Conservation (phyloP, 2,329 filamentous ascomycete species). For the Aspergillus thermomutatus region DNA sequence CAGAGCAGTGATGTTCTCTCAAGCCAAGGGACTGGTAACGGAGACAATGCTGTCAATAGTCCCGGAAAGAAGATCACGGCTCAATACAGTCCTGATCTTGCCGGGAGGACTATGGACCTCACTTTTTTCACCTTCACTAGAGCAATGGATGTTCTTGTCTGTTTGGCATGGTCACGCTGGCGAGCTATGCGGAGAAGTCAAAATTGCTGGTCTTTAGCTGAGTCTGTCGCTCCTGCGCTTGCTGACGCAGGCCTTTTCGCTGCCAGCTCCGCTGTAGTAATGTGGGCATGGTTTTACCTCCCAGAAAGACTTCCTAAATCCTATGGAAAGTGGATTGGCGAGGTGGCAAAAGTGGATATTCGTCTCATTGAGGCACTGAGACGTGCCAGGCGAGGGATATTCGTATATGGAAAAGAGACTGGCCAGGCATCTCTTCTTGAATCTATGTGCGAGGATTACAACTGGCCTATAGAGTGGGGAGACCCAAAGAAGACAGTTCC, state of each 20-base stretch:
- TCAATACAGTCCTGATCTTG: slow-evolving; percentile 40
- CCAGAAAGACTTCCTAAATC: slow-evolving; percentile 67
- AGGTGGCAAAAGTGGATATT: slow-evolving; percentile 69
- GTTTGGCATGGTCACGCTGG: slow-evolving; percentile 60
- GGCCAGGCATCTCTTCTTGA: slow-evolving; percentile 66
- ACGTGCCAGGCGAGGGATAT: slow-evolving; percentile 58
- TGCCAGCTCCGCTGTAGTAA: slow-evolving; percentile 68
- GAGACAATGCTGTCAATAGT: slow-evolving; percentile 4
- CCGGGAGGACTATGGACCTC: slow-evolving; percentile 75
- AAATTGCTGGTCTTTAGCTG: slow-evolving; percentile 33
- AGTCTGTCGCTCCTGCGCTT: slow-evolving; percentile 41
- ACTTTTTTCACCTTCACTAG: slow-evolving; percentile 74
- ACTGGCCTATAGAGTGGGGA: slow-evolving; percentile 66
- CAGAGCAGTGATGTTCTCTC: slow-evolving; percentile 9
- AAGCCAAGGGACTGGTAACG: slow-evolving; percentile 3
- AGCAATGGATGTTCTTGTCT: slow-evolving; percentile 68
- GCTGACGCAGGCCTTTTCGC: slow-evolving; percentile 71
- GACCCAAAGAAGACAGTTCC: slow-evolving; percentile 67
- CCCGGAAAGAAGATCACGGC: slow-evolving; percentile 7
- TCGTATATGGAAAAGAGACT: slow-evolving; percentile 71
- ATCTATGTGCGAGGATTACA: slow-evolving; percentile 69
- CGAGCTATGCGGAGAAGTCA: slow-evolving; percentile 30
- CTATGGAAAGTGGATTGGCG: slow-evolving; percentile 79
- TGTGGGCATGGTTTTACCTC: slow-evolving; percentile 86
- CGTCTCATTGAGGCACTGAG: slow-evolving; percentile 73